A percentile compares a stretch with the other conserved stretches of the same genome.
phyloP scores from a whole-genome alignment of 305 asterid species.

The Fraxinus nigra region DNA sequence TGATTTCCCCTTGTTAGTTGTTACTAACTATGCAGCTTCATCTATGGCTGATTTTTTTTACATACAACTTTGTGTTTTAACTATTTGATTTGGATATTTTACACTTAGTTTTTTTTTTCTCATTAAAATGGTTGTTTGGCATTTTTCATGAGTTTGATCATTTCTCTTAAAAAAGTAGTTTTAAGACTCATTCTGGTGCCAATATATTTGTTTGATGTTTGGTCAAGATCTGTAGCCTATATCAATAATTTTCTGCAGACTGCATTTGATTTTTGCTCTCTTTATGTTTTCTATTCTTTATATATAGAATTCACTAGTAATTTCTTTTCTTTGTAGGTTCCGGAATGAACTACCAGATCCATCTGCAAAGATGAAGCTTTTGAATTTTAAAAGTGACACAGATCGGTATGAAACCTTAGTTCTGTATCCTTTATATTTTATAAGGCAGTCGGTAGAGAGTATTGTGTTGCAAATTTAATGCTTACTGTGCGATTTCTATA shows the following conservation, averaged over 20 bases:
- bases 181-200: neutral
- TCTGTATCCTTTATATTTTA: neutral
- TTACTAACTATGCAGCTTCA: neutral
- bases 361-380: constrained; percentile 90
- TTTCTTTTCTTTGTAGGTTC: constrained; percentile 57
- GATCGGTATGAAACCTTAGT: constrained; percentile 60
- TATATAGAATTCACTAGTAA: constrained; percentile 15
- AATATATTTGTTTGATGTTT: neutral
- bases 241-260: neutral
- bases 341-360: constrained; percentile 97
- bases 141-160: neutral
- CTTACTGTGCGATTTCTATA: neutral
- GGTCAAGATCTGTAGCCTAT: neutral
- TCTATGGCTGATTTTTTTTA: neutral
- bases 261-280: constrained; percentile 2
- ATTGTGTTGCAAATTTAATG: neutral
- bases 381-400: constrained; percentile 67
- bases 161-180: neutral
- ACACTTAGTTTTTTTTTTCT: neutral
- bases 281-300: neutral
- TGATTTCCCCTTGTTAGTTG: neutral
- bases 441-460: neutral
- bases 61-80: neutral
- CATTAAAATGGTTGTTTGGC: neutral
- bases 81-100: neutral